phyloP scores from a whole-genome alignment of 257 asterid species.

The Fraxinus cuspidata region DNA sequence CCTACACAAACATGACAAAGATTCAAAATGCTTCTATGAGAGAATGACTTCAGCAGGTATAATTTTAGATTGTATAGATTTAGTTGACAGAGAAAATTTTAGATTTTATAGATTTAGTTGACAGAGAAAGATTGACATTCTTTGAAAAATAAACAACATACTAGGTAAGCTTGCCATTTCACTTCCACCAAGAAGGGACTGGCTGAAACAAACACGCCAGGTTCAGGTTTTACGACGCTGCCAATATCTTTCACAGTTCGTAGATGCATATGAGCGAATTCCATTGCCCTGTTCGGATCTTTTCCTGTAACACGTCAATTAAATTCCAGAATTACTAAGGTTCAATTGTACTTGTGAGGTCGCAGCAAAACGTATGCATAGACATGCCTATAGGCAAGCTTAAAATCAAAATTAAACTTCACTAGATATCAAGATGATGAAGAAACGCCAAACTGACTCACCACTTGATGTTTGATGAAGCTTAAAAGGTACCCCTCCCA shows the following conservation, averaged over 20 bases:
- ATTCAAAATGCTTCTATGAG: background rate
- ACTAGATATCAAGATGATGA: background rate
- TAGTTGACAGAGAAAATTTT: background rate
- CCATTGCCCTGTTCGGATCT: background rate
- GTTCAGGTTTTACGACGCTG: constrained; percentile 21
- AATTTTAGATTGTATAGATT: background rate
- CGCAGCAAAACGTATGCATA: background rate
- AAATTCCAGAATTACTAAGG: constrained; percentile 21
- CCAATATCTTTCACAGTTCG: background rate
- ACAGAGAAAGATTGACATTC: too few species aligned
- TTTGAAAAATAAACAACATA: constrained; percentile 17
- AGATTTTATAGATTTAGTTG: background rate
- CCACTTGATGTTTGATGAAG: background rate
- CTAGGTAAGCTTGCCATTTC: constrained; percentile 38
- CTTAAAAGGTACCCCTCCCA: background rate
- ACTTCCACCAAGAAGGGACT: constrained; percentile 36
- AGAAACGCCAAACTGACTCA: background rate
- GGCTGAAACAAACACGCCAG: constrained; percentile 16
- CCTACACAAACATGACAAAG: constrained; percentile 28
- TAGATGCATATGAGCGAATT: constrained; percentile 14
- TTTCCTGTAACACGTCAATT: constrained; percentile 27
- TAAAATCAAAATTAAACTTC: background rate
- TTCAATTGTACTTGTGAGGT: background rate
- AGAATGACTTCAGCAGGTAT: background rate
- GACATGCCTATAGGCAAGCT: background rate